A percentile compares a stretch with the other conserved stretches of the same genome.
These are phyloP conservation scores for Podospora fimiseda DNA, from an alignment of 495 filamentous ascomycete genomes.

Conservation along the genomic window DNA sequence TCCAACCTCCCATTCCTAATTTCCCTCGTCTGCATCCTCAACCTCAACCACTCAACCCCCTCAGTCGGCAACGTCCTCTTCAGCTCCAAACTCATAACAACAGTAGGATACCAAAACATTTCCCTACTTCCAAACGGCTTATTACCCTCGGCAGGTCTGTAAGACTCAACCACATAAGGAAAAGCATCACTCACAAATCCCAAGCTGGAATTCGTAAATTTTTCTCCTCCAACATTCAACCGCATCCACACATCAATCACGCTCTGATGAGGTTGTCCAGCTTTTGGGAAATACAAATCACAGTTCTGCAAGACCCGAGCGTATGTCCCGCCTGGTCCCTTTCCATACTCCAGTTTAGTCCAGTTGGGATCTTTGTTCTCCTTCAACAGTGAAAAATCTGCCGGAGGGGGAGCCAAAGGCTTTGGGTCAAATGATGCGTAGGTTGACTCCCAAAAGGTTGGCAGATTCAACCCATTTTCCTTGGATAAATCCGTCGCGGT, in stretches of 20 bases:
- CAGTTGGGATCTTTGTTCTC: conserved; percentile 40
- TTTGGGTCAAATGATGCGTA: conserved; percentile 28
- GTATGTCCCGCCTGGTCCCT: conserved; percentile 42
- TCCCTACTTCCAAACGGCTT: conserved; percentile 10
- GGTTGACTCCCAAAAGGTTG: conserved; percentile 40
- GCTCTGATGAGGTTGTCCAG: conserved; percentile 33
- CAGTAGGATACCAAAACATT: conserved; percentile 69
- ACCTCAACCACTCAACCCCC: conserved; percentile 61
- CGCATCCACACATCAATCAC: conserved; percentile 63
- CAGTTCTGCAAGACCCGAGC: conserved; percentile 44
- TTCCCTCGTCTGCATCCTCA: conserved; percentile 49
- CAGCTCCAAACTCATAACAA: conserved; percentile 62
- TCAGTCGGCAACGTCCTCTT: conserved; percentile 54
- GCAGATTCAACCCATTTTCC: conserved; percentile 52
- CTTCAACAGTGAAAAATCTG: conserved; percentile 34
- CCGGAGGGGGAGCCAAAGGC: conserved; percentile 34
- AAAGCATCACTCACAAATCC: conserved; percentile 53
- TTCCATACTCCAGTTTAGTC: conserved; percentile 30
- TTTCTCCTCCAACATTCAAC: conserved; percentile 38
- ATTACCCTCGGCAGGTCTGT: conserved; percentile 11
- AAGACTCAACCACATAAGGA: conserved; percentile 28
- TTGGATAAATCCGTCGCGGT: conserved; percentile 56
- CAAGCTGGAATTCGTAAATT: conserved; percentile 49
- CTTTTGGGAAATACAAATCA: conserved; percentile 50
- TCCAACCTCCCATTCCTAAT: conserved; percentile 60